phyloP scores from a whole-genome alignment of 192 early-diverging fungal species.

The Linnemannia elongata region DNA sequence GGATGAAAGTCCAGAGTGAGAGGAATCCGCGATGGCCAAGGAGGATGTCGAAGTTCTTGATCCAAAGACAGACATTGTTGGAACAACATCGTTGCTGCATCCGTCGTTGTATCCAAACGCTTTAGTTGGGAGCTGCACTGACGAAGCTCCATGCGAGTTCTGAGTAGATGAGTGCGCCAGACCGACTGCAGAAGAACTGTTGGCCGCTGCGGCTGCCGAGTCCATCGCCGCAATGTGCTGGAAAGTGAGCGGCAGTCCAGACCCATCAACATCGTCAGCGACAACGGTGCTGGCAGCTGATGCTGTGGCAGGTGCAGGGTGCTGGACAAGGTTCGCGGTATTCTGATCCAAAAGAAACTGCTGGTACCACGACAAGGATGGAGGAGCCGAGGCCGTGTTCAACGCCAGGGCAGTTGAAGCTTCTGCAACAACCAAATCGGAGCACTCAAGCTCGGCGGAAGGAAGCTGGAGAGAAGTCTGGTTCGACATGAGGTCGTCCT shows the following conservation, averaged over 20 bases:
- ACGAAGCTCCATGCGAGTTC: neutral
- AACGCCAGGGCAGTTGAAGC: neutral
- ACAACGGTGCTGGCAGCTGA: neutral
- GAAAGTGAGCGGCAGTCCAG: neutral
- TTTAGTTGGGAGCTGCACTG: neutral
- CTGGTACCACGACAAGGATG: slow-evolving; percentile 29
- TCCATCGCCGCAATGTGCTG: neutral
- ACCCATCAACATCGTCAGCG: neutral
- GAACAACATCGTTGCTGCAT: neutral
- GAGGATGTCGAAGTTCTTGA: neutral
- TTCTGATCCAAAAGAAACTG: slow-evolving; percentile 32
- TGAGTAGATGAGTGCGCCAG: neutral
- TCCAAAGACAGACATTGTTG: neutral
- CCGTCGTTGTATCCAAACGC: neutral
- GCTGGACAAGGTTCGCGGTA: neutral
- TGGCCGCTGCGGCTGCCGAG: neutral
- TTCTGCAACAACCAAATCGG: neutral
- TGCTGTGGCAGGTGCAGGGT: neutral
- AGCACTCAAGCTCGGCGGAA: neutral
- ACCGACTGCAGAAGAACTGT: neutral
- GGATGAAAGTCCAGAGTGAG: neutral
- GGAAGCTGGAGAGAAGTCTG: neutral
- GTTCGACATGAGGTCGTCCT: neutral
- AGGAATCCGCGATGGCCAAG: neutral
- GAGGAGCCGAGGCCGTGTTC: neutral